Evolutionary conservation across 345 rosid species (phyloP), one percentile per base, ranked within the genome.

Genomic region (Citrus australasica): DNA sequence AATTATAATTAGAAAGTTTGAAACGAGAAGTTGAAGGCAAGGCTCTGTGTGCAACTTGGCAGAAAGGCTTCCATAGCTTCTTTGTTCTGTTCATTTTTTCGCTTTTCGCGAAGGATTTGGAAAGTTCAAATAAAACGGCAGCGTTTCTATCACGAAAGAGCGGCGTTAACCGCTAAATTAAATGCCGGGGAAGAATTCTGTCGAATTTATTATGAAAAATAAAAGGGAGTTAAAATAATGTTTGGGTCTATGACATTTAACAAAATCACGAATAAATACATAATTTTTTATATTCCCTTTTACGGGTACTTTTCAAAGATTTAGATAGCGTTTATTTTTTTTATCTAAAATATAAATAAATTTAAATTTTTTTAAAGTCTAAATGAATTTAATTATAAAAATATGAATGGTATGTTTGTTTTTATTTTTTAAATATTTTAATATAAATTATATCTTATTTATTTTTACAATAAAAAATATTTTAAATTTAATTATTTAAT

Each of bases 21-120:
- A 80, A 62, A 28, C 75, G 82, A 17, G 66, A 33, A 60, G 76
- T 61, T 2, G 85, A 82, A 40, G 81, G 48, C 62, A 79, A 42
- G 21, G 81, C 21, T 69, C 81, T 72, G 67, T 79, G 82, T 0
- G 82, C 53, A 71, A 84, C 24, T 3, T 76, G 28, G 38, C 82
- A 85, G 81, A 88, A 69, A 59, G 90, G 82, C 35, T 73, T 66
- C 84, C 79, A 75, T 9, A 88, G 84, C 80, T 84, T 84, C 85
- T 80, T 84, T 8, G 83, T 56, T 73, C 55, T 87, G 81, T 86
- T 71, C 93, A 87, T 90, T 38, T 67, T 37, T 24, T 14, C 3
- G 14, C 68, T 17, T 17, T 53, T 5, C 7, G 58, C 25, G 16
- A 16, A 48, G 22, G 37, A 28, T 16, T 70, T 17, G 38, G 35